Evolutionary conservation across 768 basidiomycete species (phyloP).

Genomic region (Cystofilobasidium ferigula): DNA sequence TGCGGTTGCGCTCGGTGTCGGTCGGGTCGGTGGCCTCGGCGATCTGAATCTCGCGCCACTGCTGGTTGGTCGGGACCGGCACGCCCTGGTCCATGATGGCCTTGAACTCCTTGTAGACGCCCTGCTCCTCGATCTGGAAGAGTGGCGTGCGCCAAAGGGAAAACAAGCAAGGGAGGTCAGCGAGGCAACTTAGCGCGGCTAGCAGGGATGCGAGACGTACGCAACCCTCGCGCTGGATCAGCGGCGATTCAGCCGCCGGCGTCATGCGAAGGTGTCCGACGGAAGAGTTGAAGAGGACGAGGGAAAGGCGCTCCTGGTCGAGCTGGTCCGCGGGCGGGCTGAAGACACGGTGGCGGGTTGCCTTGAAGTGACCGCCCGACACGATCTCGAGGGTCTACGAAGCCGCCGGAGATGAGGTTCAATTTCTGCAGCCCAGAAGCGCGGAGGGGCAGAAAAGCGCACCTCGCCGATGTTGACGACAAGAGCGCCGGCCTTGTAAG

Average conservation of each 20-base stretch:
- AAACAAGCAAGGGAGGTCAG: too few species aligned
- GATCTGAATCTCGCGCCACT: constrained; percentile 36
- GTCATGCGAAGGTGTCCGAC: constrained; percentile 25
- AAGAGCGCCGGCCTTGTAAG: constrained; percentile 28
- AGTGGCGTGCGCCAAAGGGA: too few species aligned
- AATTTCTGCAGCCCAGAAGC: not conserved
- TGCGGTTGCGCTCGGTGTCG: constrained; percentile 29
- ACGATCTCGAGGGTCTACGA: constrained; percentile 28
- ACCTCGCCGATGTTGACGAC: constrained; percentile 30
- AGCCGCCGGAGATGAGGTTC: not conserved
- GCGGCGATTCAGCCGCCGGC: constrained; percentile 29
- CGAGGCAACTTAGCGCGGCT: too few species aligned
- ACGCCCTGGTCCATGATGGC: constrained; percentile 31
- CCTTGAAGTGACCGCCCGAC: constrained; percentile 28
- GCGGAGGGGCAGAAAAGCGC: not conserved
- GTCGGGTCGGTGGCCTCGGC: constrained; percentile 32
- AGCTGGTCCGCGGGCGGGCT: constrained; percentile 13
- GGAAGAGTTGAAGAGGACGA: constrained; percentile 26
- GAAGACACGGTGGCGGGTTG: constrained; percentile 25
- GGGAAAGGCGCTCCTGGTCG: constrained; percentile 18
- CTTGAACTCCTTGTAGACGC: constrained; percentile 36
- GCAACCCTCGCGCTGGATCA: constrained; percentile 35
- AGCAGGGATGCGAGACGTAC: too few species aligned
- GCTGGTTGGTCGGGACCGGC: constrained; percentile 32
- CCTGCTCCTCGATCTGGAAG: constrained; percentile 34